These are phyloP conservation scores for Phytophthora pseudosyringae DNA, from an alignment of 352 stramenopile genomes.

Conservation along the genomic window DNA sequence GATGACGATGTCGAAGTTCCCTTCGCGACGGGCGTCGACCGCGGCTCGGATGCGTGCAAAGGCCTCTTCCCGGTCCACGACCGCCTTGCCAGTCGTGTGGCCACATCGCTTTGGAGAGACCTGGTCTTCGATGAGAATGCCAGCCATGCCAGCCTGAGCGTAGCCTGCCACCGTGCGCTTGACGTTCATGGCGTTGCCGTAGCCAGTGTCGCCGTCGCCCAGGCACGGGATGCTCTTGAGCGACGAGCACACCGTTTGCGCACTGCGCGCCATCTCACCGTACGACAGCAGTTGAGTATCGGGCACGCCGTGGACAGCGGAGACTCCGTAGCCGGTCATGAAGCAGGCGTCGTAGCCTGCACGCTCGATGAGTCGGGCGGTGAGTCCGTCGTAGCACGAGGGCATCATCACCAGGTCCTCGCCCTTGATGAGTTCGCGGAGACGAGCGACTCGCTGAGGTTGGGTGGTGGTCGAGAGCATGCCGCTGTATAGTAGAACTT, in stretches of 20 bases:
- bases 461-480: too few relatives aligned
- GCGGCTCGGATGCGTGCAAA: conserved; percentile 87
- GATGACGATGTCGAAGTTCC: conserved; percentile 92
- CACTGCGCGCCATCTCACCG: conserved; percentile 59
- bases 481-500: too few relatives aligned
- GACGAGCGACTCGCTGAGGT: conserved; percentile 46
- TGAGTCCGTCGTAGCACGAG: conserved; percentile 93
- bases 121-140: conserved; percentile 96
- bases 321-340: conserved; percentile 94
- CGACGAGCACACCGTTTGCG: conserved; percentile 49
- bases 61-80: conserved; percentile 88
- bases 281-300: conserved; percentile 89
- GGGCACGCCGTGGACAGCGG: conserved; percentile 83
- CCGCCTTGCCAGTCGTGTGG: conserved; percentile 91
- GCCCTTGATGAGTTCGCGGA: conserved; percentile 52
- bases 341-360: conserved; percentile 92
- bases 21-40: conserved; percentile 88
- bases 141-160: conserved; percentile 90
- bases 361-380: conserved; percentile 86
- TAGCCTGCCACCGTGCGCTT: conserved; percentile 93
- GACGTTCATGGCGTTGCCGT: conserved; percentile 94
- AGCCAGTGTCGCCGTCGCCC: conserved; percentile 91
- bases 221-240: conserved; percentile 63
- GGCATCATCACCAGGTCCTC: conserved; percentile 85
- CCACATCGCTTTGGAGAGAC: conserved; percentile 94